Conservation (phyloP, 2,329 filamentous ascomycete genomes). For the Incumbomyces lentus region DNA sequence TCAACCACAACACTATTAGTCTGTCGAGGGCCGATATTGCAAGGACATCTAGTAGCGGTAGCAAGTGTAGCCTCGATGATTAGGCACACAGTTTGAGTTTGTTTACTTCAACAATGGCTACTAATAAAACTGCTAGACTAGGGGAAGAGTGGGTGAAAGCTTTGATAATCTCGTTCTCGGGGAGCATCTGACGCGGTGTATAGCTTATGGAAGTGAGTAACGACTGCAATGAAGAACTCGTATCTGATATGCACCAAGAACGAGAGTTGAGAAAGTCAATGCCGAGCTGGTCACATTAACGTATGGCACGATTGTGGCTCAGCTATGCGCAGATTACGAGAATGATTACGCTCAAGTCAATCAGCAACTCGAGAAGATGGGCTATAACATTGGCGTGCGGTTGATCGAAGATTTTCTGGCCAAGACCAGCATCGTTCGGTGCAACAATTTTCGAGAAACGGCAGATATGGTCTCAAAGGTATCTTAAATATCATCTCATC, state of each 20-base stretch:
- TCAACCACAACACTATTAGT: too few species aligned
- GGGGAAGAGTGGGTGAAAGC: constrained; percentile 60
- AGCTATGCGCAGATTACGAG: constrained; percentile 93
- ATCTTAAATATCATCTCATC: constrained; percentile 12
- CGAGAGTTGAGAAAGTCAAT: constrained; percentile 93
- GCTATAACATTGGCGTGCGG: constrained; percentile 92
- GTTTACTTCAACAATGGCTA: constrained; percentile 10
- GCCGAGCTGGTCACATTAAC: constrained; percentile 94
- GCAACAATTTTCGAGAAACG: constrained; percentile 86
- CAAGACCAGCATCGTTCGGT: constrained; percentile 82
- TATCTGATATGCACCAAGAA: constrained; percentile 44
- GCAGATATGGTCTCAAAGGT: constrained; percentile 95
- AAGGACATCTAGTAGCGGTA: too few species aligned
- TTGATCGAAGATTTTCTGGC: constrained; percentile 96
- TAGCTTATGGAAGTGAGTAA: constrained; percentile 85
- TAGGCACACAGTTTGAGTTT: too few species aligned
- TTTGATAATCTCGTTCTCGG: neutral
- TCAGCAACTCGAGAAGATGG: constrained; percentile 97
- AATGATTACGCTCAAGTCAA: constrained; percentile 92
- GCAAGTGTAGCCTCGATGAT: too few species aligned
- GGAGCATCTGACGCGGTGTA: neutral
- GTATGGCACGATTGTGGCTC: constrained; percentile 93
- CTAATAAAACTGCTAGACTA: constrained; percentile 52
- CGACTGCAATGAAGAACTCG: constrained; percentile 2
- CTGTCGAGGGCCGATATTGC: too few species aligned